Conservation (phyloP, 352 stramenopile species). For the Phytophthora quininea region DNA sequence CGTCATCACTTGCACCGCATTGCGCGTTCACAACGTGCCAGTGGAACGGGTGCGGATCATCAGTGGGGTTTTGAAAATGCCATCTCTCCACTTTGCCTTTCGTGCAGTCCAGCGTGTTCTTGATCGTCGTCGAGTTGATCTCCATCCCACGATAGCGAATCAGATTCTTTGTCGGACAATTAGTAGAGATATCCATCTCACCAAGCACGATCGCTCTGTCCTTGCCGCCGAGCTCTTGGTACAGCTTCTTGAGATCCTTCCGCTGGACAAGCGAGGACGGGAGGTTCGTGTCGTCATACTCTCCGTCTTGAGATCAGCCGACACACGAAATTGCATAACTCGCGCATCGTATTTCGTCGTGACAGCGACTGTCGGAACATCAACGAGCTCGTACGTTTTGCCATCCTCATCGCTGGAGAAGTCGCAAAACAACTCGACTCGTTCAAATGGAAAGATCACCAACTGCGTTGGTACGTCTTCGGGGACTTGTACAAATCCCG, state of each 20-base stretch:
- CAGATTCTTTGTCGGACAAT: slow-evolving; percentile 51
- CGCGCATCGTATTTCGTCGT: slow-evolving; percentile 57
- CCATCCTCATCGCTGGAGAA: slow-evolving; percentile 48
- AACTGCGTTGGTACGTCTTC: slow-evolving; percentile 28
- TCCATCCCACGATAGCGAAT: slow-evolving; percentile 59
- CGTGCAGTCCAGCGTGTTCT: slow-evolving; percentile 60
- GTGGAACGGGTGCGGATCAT: slow-evolving; percentile 79
- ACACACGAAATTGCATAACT: slow-evolving; percentile 59
- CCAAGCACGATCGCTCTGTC: slow-evolving; percentile 56
- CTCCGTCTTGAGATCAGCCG: slow-evolving; percentile 38
- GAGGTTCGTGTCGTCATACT: slow-evolving; percentile 44
- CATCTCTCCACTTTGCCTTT: slow-evolving; percentile 80
- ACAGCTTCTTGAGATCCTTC: slow-evolving; percentile 65
- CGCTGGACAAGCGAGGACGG: slow-evolving; percentile 42
- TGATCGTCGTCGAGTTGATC: slow-evolving; percentile 59
- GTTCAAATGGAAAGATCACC: slow-evolving; percentile 64
- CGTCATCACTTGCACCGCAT: slow-evolving; percentile 65
- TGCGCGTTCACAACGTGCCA: slow-evolving; percentile 81
- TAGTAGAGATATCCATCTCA: slow-evolving; percentile 53
- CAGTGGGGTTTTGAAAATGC: slow-evolving; percentile 81
- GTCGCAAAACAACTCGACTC: slow-evolving; percentile 66
- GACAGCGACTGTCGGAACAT: slow-evolving; percentile 44
- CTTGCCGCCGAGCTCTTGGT: slow-evolving; percentile 53
- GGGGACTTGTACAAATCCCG: slow-evolving; percentile 56
- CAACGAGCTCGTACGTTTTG: slow-evolving; percentile 54